Conservation (phyloP, 1,284 basidiomycete species). For the Cryptococcus maquisensis region DNA sequence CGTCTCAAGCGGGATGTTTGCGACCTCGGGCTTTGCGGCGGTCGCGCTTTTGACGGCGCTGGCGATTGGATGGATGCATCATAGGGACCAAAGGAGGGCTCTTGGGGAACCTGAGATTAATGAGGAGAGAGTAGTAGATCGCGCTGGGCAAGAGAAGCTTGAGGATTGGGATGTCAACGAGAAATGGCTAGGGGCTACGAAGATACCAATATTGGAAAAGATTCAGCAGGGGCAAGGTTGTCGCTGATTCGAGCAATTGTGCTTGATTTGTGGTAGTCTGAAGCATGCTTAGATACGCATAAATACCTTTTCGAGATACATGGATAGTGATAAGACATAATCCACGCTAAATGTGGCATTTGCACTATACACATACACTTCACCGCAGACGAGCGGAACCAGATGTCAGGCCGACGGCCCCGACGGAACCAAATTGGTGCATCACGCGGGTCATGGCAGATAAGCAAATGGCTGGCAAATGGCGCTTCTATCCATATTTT, state of each 20-base stretch:
- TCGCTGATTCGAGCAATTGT: no score
- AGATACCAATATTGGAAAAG: no score
- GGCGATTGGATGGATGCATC: constrained; percentile 23
- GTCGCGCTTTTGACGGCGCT: constrained; percentile 15
- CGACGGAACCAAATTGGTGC: not conserved
- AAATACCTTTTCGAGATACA: no score
- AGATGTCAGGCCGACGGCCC: not conserved
- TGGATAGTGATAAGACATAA: no score
- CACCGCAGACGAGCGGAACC: no score
- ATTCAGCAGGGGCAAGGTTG: no score
- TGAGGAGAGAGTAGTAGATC: not conserved
- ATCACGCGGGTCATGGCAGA: not conserved
- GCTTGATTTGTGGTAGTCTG: no score
- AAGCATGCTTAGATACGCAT: no score
- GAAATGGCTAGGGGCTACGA: not conserved
- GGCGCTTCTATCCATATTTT: no score
- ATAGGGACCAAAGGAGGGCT: constrained; percentile 17
- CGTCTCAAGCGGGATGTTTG: constrained; percentile 25
- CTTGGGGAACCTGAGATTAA: not conserved
- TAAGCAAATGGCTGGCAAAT: not conserved
- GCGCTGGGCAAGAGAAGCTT: not conserved
- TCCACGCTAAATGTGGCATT: no score
- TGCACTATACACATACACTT: no score
- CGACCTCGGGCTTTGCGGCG: constrained; percentile 23
- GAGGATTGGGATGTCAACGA: not conserved